Evolutionary conservation across 148 eudicot species (phyloP), one percentile per base, ranked within the genome.

Genomic region (Chenopodium formosanum): DNA sequence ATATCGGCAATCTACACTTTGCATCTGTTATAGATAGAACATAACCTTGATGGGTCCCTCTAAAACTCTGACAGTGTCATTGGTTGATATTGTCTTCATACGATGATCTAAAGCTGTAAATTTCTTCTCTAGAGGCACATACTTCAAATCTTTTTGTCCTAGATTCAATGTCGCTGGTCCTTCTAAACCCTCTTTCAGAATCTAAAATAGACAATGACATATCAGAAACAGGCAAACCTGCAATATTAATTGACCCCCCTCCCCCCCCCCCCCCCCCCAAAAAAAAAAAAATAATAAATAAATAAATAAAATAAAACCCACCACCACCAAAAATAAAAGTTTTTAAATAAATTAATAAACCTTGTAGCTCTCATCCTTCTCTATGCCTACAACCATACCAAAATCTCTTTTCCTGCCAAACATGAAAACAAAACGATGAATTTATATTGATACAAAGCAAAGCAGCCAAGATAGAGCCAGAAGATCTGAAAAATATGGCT

Each of bases 351-450:
- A 27, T 13, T 47, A 46, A 27, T 22, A 60, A 14, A 96, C 99
- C 99, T 91, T 96, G 83, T 89, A 91, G 70, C 66, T 86, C 23
- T 92, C 97, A 83, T 92, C 97, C 84, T 96, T 96, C 83, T 96
- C 98, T 80, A 86, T 65, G 84, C 98, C 94, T 73, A 92, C 82
- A 32, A 96, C 83, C 79, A 96, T 92, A 4, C 99, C 99, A 84
- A 92, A 96, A 50, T 93, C 98, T 88, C 90, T 89, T 85, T 91
- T 89, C 75, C 99, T 96, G 92, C 87, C 85, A 65, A 12, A 37
- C n/a, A 34, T 46, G 47, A 71, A 82, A 40, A 44, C 23, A 46
- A 68, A 65, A 58, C 25, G 77, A 74, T 40, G 34, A 60, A 62
- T 46, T 8, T 40, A 40, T 40, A 56, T 53, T n/a, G 25, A 64